These are phyloP conservation scores for Juglanconis sp. DNA, from an alignment of 2,329 filamentous ascomycete species.

Conservation along the genomic window DNA sequence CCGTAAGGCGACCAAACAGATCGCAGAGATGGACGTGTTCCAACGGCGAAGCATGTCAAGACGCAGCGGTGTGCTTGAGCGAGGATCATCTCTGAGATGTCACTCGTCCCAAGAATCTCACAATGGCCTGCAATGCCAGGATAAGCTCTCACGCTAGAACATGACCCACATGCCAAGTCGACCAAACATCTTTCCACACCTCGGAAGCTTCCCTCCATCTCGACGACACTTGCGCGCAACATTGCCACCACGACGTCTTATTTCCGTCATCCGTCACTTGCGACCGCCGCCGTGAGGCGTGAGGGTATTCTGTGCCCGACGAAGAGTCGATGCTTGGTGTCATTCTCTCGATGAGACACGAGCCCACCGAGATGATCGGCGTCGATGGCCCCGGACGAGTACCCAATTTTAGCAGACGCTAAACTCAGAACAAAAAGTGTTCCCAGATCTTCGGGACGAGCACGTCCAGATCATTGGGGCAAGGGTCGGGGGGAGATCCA, in stretches of 20 bases:
- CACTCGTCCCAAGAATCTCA: constrained; percentile 13
- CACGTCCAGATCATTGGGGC: background rate
- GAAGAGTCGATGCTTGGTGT: background rate
- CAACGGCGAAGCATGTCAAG: constrained; percentile 5
- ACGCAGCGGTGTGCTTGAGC: constrained; percentile 14
- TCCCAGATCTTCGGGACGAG: constrained; percentile 16
- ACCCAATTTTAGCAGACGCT: constrained; percentile 15
- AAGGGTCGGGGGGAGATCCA: constrained; percentile 11
- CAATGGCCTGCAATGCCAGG: constrained; percentile 6
- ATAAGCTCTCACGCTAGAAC: constrained; percentile 10
- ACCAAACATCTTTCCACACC: background rate
- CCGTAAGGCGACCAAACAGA: constrained; percentile 19
- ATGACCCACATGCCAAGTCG: constrained; percentile 7
- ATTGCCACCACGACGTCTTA: background rate
- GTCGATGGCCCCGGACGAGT: background rate
- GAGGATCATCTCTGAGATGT: constrained; percentile 5
- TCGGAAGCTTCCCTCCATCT: background rate
- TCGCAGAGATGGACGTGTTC: background rate
- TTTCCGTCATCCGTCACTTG: background rate
- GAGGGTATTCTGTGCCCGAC: background rate
- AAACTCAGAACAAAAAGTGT: constrained; percentile 16
- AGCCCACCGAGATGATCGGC: background rate
- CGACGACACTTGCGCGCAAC: background rate
- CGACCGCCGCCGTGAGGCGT: background rate
- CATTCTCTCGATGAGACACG: background rate